These are phyloP conservation scores for Saccharomyces hybrid DNA, from an alignment of 1,139 yeast species.

Conservation along the genomic window DNA sequence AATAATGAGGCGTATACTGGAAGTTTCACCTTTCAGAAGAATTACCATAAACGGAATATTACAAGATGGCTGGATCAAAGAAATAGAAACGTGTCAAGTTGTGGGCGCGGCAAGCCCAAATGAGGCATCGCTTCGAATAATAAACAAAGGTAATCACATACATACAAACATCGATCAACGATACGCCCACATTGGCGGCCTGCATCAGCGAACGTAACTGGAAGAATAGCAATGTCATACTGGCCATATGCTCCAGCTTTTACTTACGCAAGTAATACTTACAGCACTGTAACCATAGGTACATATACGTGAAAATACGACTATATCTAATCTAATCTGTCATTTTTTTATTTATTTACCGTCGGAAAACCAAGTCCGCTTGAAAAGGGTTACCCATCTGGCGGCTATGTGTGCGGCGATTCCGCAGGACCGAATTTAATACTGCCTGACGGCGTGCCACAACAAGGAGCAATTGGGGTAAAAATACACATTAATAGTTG, in stretches of 20 bases:
- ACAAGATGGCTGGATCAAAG: slow-evolving; percentile 56
- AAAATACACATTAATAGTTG: neutral
- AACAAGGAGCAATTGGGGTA: neutral
- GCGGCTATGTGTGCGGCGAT: slow-evolving; percentile 1
- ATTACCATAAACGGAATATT: slow-evolving; percentile 66
- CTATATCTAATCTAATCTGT: neutral
- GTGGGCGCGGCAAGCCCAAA: neutral
- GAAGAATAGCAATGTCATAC: neutral
- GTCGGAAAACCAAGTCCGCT: neutral
- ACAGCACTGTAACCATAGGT: neutral
- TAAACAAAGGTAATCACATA: slow-evolving; percentile 1
- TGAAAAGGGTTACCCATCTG: neutral
- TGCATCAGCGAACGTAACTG: neutral
- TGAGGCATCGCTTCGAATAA: neutral
- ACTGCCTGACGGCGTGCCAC: neutral
- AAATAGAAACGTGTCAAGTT: slow-evolving; percentile 45
- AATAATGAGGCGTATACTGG: slow-evolving; percentile 57
- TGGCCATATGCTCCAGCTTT: neutral
- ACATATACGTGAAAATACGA: neutral
- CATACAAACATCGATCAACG: slow-evolving; percentile 4
- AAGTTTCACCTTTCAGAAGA: slow-evolving; percentile 66
- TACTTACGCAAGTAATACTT: neutral
- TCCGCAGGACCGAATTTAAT: neutral
- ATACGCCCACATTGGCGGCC: slow-evolving; percentile 1
- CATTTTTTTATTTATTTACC: neutral